phyloP scores from a whole-genome alignment of 2,329 filamentous ascomycete genomes.

The Triangularia setosa region DNA sequence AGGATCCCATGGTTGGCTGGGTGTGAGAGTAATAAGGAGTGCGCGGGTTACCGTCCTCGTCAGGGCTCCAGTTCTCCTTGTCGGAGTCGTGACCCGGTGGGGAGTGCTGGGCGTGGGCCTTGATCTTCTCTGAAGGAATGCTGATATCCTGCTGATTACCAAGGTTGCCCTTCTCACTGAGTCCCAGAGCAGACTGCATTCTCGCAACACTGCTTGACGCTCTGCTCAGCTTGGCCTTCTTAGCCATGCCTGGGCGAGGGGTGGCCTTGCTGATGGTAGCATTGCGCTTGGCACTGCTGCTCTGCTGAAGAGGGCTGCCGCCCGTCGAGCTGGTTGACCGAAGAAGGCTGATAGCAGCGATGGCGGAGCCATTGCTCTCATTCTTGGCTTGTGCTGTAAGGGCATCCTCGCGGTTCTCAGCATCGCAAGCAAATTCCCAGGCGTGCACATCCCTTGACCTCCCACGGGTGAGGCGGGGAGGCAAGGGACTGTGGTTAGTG shows the following conservation, averaged over 20 bases:
- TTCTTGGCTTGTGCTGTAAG: constrained; percentile 77
- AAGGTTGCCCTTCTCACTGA: constrained; percentile 26
- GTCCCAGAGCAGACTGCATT: constrained; percentile 44
- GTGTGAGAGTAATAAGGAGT: constrained; percentile 22
- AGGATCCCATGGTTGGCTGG: neutral
- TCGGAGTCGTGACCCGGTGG: constrained; percentile 70
- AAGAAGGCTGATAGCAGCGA: constrained; percentile 76
- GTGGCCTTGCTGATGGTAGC: constrained; percentile 36
- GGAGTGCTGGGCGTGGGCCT: constrained; percentile 36
- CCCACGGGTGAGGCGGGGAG: constrained; percentile 58
- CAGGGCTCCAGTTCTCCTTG: constrained; percentile 84
- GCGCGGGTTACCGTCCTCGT: constrained; percentile 42
- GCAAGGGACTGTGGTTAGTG: constrained; percentile 37
- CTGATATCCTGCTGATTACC: constrained; percentile 25
- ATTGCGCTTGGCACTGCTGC: constrained; percentile 60
- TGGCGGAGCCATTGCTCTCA: constrained; percentile 72
- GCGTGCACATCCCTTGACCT: constrained; percentile 82
- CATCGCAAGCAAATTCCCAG: constrained; percentile 89
- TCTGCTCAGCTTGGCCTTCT: constrained; percentile 60
- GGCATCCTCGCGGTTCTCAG: constrained; percentile 68
- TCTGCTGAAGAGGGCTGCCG: constrained; percentile 45
- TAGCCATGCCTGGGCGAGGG: constrained; percentile 38
- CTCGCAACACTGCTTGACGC: constrained; percentile 60
- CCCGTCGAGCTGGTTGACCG: constrained; percentile 61
- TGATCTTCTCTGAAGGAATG: constrained; percentile 32